These are phyloP conservation scores for Pleurotus tuoliensis DNA, from an alignment of 768 basidiomycete species.

Conservation along the genomic window DNA sequence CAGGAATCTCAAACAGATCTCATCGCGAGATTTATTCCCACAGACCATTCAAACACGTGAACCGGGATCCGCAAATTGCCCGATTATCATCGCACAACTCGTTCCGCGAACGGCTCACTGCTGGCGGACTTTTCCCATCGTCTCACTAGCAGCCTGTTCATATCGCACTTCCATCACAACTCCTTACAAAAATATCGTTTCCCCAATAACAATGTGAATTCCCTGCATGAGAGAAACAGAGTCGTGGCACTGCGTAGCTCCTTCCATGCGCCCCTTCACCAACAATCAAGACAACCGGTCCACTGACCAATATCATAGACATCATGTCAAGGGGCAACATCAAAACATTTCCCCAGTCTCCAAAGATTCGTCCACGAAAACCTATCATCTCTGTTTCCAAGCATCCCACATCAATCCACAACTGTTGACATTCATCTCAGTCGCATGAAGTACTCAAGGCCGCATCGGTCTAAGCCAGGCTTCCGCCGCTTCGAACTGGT, in stretches of 20 bases:
- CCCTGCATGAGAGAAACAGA: background rate
- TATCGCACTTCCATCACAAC: conserved; percentile 1
- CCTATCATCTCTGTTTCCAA: conserved; percentile 5
- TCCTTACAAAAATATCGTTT: background rate
- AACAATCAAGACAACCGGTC: background rate
- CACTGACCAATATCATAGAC: background rate
- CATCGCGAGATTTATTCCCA: conserved; percentile 5
- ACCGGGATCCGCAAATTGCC: conserved; percentile 9
- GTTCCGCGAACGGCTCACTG: conserved; percentile 6
- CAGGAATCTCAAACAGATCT: conserved; percentile 5
- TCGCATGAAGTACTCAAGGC: conserved; percentile 43
- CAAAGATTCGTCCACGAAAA: background rate
- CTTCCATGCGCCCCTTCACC: background rate
- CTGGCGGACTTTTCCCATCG: background rate
- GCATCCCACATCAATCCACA: background rate
- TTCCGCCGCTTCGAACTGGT: conserved; percentile 95
- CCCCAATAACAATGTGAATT: background rate
- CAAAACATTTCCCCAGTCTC: conserved; percentile 8
- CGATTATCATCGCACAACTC: conserved; percentile 4
- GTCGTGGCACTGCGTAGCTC: background rate
- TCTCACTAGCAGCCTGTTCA: background rate
- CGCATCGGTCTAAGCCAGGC: conserved; percentile 91
- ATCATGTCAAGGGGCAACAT: conserved; percentile 9
- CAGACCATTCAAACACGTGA: conserved; percentile 6
- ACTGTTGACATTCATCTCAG: conserved; percentile 5